Evolutionary conservation across 2,329 filamentous ascomycete genomes (phyloP).

Genomic region (Beauveria asiatica): DNA sequence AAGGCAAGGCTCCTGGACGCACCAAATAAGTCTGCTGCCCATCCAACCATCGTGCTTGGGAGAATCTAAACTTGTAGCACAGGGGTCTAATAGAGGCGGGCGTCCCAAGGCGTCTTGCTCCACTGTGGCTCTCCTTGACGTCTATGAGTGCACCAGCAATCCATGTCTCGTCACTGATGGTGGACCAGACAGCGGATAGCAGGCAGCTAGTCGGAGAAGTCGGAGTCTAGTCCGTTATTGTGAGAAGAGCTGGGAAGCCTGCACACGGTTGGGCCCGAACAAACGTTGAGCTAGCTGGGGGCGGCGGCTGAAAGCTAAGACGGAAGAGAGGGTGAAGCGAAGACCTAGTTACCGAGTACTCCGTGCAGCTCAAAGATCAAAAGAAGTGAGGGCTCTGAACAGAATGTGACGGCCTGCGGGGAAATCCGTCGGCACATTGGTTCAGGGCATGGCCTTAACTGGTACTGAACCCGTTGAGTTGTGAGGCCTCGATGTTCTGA

Average conservation of each 20-base stretch:
- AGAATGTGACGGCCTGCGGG: background rate
- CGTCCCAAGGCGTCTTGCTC: background rate
- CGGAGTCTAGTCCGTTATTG: background rate
- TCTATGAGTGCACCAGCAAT: background rate
- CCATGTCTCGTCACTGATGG: slow-evolving; percentile 3
- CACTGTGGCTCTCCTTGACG: slow-evolving; percentile 5
- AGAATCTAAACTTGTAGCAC: slow-evolving; percentile 2
- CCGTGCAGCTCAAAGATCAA: background rate
- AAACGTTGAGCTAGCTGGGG: slow-evolving; percentile 1
- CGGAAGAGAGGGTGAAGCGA: background rate
- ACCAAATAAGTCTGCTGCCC: background rate
- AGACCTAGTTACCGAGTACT: background rate
- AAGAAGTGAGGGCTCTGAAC: background rate
- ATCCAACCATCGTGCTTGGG: background rate
- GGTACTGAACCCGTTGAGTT: background rate
- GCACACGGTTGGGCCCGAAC: background rate
- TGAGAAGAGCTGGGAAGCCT: background rate
- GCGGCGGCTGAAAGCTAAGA: background rate
- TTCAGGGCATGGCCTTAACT: background rate
- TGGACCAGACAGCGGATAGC: background rate
- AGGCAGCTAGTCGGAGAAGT: background rate
- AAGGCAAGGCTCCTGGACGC: background rate
- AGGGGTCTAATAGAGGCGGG: background rate
- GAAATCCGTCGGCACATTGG: background rate
- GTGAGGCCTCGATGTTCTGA: background rate